These are phyloP conservation scores for Fraxinus excelsior DNA, from an alignment of 257 asterid genomes.

Conservation along the genomic window DNA sequence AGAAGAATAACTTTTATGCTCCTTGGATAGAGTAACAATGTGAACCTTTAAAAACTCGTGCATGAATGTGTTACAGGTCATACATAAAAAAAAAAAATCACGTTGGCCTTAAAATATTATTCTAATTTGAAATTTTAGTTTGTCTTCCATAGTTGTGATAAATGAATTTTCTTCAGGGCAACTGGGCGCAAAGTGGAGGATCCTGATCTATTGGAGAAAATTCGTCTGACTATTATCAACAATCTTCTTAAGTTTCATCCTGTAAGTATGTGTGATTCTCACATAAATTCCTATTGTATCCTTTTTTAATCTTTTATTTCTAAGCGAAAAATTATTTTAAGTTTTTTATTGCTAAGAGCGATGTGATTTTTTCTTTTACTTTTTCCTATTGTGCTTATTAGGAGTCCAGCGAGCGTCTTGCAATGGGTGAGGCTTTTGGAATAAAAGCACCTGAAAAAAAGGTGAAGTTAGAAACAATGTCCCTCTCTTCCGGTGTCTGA, in stretches of 20 bases:
- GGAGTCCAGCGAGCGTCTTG: conserved; percentile 95
- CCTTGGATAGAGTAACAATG: conserved; percentile 5
- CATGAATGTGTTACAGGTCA: neutral
- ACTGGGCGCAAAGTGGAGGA: conserved; percentile 92
- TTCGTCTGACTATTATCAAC: conserved; percentile 91
- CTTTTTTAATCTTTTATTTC: neutral
- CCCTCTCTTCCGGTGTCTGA: conserved; percentile 9
- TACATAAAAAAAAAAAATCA: conserved; percentile 9
- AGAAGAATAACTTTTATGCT: neutral
- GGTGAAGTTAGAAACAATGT: conserved; percentile 47
- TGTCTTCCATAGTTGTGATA: neutral
- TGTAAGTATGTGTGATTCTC: conserved; percentile 47
- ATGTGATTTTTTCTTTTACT: neutral
- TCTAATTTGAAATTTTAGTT: conserved; percentile 4
- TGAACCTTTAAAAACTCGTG: conserved; percentile 11
- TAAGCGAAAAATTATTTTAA: neutral
- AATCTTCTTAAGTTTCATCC: conserved; percentile 95
- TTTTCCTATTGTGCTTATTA: conserved; percentile 26
- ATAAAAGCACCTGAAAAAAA: conserved; percentile 72
- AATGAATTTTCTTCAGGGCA: conserved; percentile 44
- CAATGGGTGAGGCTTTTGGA: conserved; percentile 97
- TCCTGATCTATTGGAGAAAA: conserved; percentile 93
- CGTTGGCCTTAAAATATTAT: neutral
- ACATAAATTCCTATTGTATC: no score
- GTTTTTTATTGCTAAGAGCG: neutral